These are phyloP conservation scores for Guillardia theta DNA, from an alignment of 78 protist species.

Conservation along the genomic window DNA sequence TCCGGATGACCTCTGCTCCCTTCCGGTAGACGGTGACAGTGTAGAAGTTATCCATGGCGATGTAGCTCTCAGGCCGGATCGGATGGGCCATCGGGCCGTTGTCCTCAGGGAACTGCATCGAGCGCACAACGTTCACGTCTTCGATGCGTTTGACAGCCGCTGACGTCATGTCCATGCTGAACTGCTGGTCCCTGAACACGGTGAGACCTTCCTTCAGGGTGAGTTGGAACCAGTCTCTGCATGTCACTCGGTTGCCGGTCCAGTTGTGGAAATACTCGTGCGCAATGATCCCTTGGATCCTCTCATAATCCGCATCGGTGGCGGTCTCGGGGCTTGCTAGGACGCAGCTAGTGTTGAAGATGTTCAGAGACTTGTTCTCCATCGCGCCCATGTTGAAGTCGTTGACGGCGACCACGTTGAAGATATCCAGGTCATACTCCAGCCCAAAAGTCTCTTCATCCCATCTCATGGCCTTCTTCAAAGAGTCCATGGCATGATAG, in stretches of 20 bases:
- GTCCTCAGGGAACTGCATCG: constrained; percentile 42
- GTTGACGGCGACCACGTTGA: neutral
- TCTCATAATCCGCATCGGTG: constrained; percentile 40
- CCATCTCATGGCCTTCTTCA: constrained; percentile 30
- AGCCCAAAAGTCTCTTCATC: constrained; percentile 19
- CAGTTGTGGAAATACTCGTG: constrained; percentile 51
- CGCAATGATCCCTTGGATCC: constrained; percentile 6
- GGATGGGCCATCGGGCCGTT: constrained; percentile 39
- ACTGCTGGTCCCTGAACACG: constrained; percentile 48
- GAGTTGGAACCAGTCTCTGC: constrained; percentile 49
- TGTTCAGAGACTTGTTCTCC: constrained; percentile 47
- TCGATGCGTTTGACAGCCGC: constrained; percentile 16
- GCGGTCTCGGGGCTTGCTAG: constrained; percentile 7
- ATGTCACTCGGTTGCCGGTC: constrained; percentile 34
- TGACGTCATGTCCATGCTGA: constrained; percentile 25
- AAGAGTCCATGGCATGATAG: neutral
- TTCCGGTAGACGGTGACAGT: constrained; percentile 33
- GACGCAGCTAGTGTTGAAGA: constrained; percentile 25
- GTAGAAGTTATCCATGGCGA: constrained; percentile 41
- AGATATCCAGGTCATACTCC: constrained; percentile 17
- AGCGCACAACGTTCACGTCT: neutral
- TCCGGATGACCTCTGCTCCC: constrained; percentile 38
- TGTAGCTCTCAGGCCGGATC: constrained; percentile 42
- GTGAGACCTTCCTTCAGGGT: constrained; percentile 44
- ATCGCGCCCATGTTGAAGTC: constrained; percentile 45